Evolutionary conservation across 805 yeast genomes (phyloP), one percentile per base, ranked within the genome.

Genomic region (Candida arabinofermentans): DNA sequence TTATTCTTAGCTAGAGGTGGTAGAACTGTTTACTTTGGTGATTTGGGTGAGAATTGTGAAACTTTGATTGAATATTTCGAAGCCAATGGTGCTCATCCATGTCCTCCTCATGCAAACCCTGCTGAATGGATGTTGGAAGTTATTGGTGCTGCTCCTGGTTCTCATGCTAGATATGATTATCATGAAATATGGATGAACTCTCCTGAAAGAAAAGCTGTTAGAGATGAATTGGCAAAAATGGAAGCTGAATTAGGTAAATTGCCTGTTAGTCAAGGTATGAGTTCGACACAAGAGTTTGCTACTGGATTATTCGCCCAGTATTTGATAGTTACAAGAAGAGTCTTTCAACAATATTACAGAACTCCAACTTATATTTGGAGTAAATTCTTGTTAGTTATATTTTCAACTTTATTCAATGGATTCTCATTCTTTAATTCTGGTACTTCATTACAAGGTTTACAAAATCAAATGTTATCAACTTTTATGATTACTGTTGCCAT

Each of bases 91-190:
- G 77, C 89, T 32, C 74, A 71, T 22, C 66, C 68, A 41, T 84
- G 90, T 66, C 89, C 90, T 17, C 65, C 70, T 6, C 70, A 71
- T 32, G 88, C 86, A 4, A 85, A 85, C 50, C 93, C 91, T 24
- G 91, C 90, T 12, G 96, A 87, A 67, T 88, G 95, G 93, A 88
- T 88, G 95, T 70, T 88, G 64, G 84, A 84, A 48, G 85, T 81
- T 48, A 83, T 83, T 54, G 89, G 90, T 55, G 89, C 89, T 40
- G 88, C 89, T 27, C 89, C 89, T 6, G 89, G 88, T 40, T 77
- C 86, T 27, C 82, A 78, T 51, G 85, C 88, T 17, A 70, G 70
- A 36, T 85, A 80, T 62, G 86, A 84, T 61, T 84, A 81, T 55
- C 71, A 77, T 55, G 82, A 84, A 55, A 87, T 83, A 37, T 86